These are phyloP conservation scores for Pseudogymnoascus sp. DNA, from an alignment of 2,329 filamentous ascomycete genomes.

Conservation along the genomic window DNA sequence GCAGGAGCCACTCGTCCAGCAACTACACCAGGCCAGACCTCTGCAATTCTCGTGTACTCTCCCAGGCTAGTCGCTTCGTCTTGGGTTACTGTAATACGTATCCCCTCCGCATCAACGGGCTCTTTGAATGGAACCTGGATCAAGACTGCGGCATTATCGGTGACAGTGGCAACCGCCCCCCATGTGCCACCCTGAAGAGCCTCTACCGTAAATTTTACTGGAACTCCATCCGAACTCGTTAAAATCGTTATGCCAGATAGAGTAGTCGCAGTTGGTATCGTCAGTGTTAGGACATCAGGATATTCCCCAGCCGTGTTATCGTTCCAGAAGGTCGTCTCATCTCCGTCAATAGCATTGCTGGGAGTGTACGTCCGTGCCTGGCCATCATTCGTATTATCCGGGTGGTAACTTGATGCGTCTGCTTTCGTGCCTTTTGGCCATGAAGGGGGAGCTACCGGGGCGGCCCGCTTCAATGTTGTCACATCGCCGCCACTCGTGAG, in stretches of 20 bases:
- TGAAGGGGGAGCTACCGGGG: background rate
- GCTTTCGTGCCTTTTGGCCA: background rate
- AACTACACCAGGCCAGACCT: constrained; percentile 3
- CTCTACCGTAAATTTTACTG: background rate
- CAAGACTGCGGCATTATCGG: background rate
- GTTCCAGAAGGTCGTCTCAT: background rate
- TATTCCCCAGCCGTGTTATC: background rate
- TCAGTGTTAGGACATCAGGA: background rate
- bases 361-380: background rate
- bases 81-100: background rate
- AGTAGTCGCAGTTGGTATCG: background rate
- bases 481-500: constrained; percentile 25
- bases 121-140: background rate
- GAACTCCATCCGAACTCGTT: background rate
- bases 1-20: constrained; percentile 24
- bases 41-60: constrained; percentile 7
- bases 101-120: background rate
- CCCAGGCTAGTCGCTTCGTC: background rate
- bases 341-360: constrained; percentile 1
- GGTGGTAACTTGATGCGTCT: constrained; percentile 9
- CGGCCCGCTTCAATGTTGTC: constrained; percentile 28
- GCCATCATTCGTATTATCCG: background rate
- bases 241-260: background rate
- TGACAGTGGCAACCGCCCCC: background rate
- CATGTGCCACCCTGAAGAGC: background rate